These are phyloP conservation scores for Fraxinus ornus DNA, from an alignment of 305 asterid genomes.

Conservation along the genomic window DNA sequence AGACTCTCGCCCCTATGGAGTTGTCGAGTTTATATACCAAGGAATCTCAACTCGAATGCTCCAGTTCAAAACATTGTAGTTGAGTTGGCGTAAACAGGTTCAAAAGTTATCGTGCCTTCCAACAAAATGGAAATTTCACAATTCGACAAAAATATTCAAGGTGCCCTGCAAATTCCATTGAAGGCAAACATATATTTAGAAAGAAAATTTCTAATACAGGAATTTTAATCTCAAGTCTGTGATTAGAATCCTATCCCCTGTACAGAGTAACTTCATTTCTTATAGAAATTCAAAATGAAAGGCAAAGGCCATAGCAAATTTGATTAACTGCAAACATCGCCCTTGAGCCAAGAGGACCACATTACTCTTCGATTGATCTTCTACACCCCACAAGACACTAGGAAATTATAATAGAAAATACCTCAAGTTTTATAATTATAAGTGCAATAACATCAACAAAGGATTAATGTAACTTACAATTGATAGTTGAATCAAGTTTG, in stretches of 20 bases:
- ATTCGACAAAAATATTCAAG: not conserved
- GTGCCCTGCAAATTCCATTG: not conserved
- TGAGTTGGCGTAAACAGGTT: not conserved
- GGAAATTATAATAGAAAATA: not conserved
- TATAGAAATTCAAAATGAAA: not conserved
- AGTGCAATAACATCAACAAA: not conserved
- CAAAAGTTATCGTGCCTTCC: not conserved
- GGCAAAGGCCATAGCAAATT: not conserved
- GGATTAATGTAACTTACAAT: not conserved
- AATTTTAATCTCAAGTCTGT: not conserved
- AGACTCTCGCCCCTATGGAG: not conserved
- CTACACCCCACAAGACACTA: not conserved
- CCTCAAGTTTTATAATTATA: not conserved
- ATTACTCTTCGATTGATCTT: not conserved
- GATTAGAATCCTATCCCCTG: not conserved
- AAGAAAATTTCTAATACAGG: not conserved
- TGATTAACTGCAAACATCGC: not conserved
- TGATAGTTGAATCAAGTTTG: slow-evolving; percentile 39
- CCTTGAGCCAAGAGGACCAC: not conserved
- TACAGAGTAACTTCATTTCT: not conserved
- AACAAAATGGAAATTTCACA: not conserved
- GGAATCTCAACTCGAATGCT: not conserved
- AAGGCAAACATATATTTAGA: not conserved
- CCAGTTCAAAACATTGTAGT: not conserved
- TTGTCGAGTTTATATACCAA: not conserved